These are phyloP conservation scores for Posidonia oceanica DNA, from an alignment of 116 monocot genomes.

Conservation along the genomic window DNA sequence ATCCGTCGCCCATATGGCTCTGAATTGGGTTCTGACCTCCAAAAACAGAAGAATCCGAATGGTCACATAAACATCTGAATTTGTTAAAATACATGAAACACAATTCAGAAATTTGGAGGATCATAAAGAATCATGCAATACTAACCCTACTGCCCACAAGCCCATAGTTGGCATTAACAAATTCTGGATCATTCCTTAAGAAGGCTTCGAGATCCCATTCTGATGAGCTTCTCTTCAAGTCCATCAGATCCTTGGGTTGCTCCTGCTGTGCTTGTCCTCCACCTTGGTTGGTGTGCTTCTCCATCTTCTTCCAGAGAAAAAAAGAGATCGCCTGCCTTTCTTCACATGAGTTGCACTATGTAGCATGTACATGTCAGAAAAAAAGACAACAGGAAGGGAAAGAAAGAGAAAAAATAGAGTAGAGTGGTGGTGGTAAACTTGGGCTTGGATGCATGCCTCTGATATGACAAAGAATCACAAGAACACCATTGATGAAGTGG, in stretches of 20 bases:
- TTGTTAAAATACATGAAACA: neutral
- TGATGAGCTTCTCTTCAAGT: slow-evolving; percentile 31
- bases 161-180: neutral
- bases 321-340: neutral
- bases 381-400: neutral
- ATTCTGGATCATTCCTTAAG: slow-evolving; percentile 4
- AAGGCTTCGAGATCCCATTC: slow-evolving; percentile 30
- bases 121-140: neutral
- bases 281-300: neutral
- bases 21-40: slow-evolving; percentile 4
- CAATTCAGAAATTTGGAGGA: neutral
- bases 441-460: neutral
- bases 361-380: neutral
- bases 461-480: neutral
- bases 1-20: neutral
- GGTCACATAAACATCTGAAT: neutral
- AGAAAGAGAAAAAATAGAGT: neutral
- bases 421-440: neutral
- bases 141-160: slow-evolving; percentile 4
- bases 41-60: neutral
- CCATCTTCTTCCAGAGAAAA: neutral
- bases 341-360: slow-evolving; percentile 4
- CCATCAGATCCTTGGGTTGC: neutral
- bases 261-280: neutral
- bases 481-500: neutral